These are phyloP conservation scores for Fallopia convolvulus DNA, from an alignment of 148 eudicot species.

Conservation along the genomic window DNA sequence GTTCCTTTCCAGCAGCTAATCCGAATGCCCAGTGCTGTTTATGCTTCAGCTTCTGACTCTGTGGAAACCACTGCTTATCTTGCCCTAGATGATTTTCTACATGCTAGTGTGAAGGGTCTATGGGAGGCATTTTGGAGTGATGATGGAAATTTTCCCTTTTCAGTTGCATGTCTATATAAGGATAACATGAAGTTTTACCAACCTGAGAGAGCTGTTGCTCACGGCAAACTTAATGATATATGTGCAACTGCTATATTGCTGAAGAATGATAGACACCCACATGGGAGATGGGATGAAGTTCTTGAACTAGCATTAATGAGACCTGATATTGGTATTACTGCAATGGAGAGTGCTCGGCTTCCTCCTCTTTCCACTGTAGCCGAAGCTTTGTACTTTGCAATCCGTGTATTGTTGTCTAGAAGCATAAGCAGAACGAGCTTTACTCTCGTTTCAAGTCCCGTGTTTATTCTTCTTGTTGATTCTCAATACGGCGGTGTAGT, in stretches of 20 bases:
- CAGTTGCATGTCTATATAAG: conserved; percentile 51
- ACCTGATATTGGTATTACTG: conserved; percentile 54
- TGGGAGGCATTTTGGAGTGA: conserved; percentile 95
- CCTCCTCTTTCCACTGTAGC: conserved; percentile 51
- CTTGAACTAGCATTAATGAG: conserved; percentile 68
- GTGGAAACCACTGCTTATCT: conserved; percentile 61
- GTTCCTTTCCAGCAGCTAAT: conserved; percentile 81
- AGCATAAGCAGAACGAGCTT: conserved; percentile 63
- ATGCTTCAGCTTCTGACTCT: conserved; percentile 74
- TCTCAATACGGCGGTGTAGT: conserved; percentile 74
- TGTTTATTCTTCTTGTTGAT: conserved; percentile 70
- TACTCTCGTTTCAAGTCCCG: conserved; percentile 48
- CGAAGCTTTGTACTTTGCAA: conserved; percentile 74
- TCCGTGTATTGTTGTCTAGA: conserved; percentile 72
- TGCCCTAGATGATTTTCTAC: conserved; percentile 88
- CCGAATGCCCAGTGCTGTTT: conserved; percentile 86
- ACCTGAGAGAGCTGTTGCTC: conserved; percentile 77
- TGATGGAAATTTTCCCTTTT: conserved; percentile 60
- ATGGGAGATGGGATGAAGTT: conserved; percentile 91
- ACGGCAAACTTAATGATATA: conserved; percentile 65
- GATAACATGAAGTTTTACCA: conserved; percentile 72
- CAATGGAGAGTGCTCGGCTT: conserved; percentile 35
- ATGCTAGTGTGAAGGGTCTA: conserved; percentile 72
- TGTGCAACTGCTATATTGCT: conserved; percentile 71
- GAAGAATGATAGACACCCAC: conserved; percentile 81